Conservation (phyloP, 2,329 filamentous ascomycete species). For the Aphanocladium album region DNA sequence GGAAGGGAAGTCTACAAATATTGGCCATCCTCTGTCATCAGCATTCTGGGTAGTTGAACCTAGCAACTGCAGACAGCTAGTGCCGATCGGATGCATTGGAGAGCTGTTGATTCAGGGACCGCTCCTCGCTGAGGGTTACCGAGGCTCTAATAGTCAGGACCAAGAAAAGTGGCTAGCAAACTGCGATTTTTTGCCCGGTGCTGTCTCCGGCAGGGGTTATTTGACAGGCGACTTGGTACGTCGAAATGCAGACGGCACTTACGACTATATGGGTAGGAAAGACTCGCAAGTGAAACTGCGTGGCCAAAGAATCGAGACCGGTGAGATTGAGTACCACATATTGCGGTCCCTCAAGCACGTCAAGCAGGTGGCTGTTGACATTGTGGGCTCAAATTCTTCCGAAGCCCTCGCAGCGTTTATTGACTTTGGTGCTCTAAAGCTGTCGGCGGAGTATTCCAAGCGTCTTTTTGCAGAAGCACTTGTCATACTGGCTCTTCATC, state of each 20-base stretch:
- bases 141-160: not conserved
- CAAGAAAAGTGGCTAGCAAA: not conserved
- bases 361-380: not conserved
- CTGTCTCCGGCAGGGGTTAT: slow-evolving; percentile 18
- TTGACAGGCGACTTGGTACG: slow-evolving; percentile 14
- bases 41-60: not conserved
- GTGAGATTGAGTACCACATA: slow-evolving; percentile 10
- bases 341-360: not conserved
- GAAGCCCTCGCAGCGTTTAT: not conserved
- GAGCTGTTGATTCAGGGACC: not conserved
- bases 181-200: not conserved
- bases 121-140: not conserved
- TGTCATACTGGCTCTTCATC: not conserved
- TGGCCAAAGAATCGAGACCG: slow-evolving; percentile 46
- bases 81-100: not conserved
- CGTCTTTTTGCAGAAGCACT: not conserved
- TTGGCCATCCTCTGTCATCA: not conserved
- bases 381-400: not conserved
- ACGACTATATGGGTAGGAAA: slow-evolving; percentile 42
- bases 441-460: not conserved
- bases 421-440: not conserved
- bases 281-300: slow-evolving; percentile 50
- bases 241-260: slow-evolving; percentile 26
- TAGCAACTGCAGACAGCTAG: not conserved
- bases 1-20: not conserved